These are phyloP conservation scores for Ophiostoma quercus DNA, from an alignment of 2,329 filamentous ascomycete species.

Conservation along the genomic window DNA sequence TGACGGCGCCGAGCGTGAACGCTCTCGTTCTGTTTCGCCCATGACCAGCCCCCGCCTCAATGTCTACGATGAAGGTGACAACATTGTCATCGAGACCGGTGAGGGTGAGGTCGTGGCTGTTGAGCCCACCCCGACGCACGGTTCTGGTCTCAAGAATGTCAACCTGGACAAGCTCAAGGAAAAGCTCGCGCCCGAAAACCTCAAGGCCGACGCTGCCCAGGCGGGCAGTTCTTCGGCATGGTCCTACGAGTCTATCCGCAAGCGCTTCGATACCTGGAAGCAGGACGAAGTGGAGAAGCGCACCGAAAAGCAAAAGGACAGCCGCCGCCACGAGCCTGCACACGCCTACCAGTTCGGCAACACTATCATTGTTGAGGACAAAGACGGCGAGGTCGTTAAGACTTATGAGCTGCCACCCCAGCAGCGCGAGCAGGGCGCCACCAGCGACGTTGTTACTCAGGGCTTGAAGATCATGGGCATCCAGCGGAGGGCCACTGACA, in stretches of 20 bases:
- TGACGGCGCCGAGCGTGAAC: conserved; percentile 24
- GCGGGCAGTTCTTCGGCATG: conserved; percentile 34
- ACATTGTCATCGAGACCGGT: conserved; percentile 76
- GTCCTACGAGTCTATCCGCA: conserved; percentile 45
- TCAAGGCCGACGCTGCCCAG: conserved; percentile 32
- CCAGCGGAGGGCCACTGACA: conserved; percentile 37
- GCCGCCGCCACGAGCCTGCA: conserved; percentile 63
- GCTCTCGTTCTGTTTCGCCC: conserved; percentile 22
- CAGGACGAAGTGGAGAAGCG: conserved; percentile 58
- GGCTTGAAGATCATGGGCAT: conserved; percentile 53
- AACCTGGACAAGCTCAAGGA: conserved; percentile 27
- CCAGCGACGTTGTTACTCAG: conserved; percentile 37
- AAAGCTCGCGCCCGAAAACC: conserved; percentile 25
- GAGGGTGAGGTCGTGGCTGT: conserved; percentile 80
- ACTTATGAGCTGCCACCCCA: conserved; percentile 65
- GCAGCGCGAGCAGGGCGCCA: conserved; percentile 36
- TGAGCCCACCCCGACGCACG: conserved; percentile 36
- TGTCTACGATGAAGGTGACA: conserved; percentile 72
- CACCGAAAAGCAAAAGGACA: conserved; percentile 53
- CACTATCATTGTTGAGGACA: conserved; percentile 81
- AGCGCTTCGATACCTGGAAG: conserved; percentile 48
- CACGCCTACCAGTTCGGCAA: conserved; percentile 81
- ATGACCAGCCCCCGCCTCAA: conserved; percentile 44
- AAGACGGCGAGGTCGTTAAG: conserved; percentile 78
- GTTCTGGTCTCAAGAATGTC: not conserved